A percentile compares a stretch with the other conserved stretches of the same genome.
phyloP scores from a whole-genome alignment of 2,329 filamentous ascomycete species.

The Fusarium sp. region DNA sequence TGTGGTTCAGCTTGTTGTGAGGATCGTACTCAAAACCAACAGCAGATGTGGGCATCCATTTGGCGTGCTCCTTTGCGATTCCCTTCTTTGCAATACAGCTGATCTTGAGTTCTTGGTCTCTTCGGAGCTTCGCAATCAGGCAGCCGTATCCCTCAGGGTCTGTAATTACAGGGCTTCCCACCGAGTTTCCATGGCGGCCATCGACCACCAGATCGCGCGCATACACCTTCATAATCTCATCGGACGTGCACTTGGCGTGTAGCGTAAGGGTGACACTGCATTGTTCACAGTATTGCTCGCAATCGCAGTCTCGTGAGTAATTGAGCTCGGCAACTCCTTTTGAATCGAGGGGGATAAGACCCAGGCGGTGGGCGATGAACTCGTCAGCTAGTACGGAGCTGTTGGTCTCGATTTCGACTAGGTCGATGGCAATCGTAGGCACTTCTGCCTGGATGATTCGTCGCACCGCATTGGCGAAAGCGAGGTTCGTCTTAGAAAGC shows the following conservation, averaged over 20 bases:
- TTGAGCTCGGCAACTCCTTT: conserved; percentile 84
- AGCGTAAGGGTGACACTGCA: conserved; percentile 89
- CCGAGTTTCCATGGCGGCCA: conserved; percentile 75
- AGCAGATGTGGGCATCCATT: conserved; percentile 93
- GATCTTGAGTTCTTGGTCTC: conserved; percentile 89
- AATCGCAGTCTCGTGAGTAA: conserved; percentile 95
- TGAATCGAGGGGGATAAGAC: conserved; percentile 87
- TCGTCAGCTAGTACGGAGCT: conserved; percentile 97
- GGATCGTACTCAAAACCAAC: conserved; percentile 99
- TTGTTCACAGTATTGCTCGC: conserved; percentile 92
- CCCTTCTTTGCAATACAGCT: conserved; percentile 97
- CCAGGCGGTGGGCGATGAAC: conserved; percentile 92
- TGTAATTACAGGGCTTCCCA: conserved; percentile 84
- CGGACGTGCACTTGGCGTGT: conserved; percentile 84
- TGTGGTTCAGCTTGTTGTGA: conserved; percentile 92
- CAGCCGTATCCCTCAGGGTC: conserved; percentile 85
- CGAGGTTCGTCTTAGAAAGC: conserved; percentile 86
- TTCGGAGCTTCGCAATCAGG: conserved; percentile 89
- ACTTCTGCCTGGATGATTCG: conserved; percentile 94
- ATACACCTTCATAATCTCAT: conserved; percentile 93
- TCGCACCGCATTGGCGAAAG: conserved; percentile 92
- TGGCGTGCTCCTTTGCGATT: conserved; percentile 98
- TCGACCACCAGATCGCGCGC: conserved; percentile 86
- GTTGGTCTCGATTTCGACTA: conserved; percentile 92
- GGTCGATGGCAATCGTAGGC: conserved; percentile 92